Percentiles rank a stretch among this genome's conserved stretches.
Evolutionary conservation across 2,329 filamentous ascomycete species (phyloP).

Genomic region (Sporothrix pallida): DNA sequence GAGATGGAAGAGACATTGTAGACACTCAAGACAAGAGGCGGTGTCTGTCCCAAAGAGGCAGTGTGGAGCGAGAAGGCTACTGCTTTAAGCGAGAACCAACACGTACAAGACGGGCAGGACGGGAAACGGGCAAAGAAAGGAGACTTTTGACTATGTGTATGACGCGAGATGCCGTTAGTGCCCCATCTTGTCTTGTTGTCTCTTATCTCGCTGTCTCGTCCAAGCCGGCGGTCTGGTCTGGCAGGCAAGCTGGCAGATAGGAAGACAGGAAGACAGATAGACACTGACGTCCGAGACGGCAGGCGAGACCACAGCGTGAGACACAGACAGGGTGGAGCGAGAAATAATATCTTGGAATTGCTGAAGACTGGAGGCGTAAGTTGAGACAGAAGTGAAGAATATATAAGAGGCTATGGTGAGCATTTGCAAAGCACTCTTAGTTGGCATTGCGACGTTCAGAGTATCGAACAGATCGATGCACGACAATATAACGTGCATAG

Average conservation of each 20-base stretch:
- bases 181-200: neutral
- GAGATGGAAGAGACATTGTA: neutral
- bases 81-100: conserved; percentile 22
- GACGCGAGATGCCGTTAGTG: conserved; percentile 5
- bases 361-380: neutral
- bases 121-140: neutral
- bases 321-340: conserved; percentile 2
- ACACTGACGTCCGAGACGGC: conserved; percentile 17
- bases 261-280: conserved; percentile 8
- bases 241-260: neutral
- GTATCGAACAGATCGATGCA: too few species aligned
- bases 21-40: conserved; percentile 17
- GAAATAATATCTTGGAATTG: neutral
- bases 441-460: too few species aligned
- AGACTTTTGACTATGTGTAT: neutral
- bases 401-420: neutral
- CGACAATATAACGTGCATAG: too few species aligned
- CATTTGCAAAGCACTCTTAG: neutral
- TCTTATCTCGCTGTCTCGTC: conserved; percentile 2
- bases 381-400: neutral
- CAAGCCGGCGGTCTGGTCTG: conserved; percentile 18
- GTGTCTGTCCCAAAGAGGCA: conserved; percentile 28
- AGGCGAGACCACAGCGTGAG: neutral
- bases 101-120: neutral
- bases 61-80: conserved; percentile 31